A percentile compares a stretch with the other conserved stretches of the same genome.
These are phyloP conservation scores for Pisolithus albus DNA, from an alignment of 768 basidiomycete genomes.

Conservation along the genomic window DNA sequence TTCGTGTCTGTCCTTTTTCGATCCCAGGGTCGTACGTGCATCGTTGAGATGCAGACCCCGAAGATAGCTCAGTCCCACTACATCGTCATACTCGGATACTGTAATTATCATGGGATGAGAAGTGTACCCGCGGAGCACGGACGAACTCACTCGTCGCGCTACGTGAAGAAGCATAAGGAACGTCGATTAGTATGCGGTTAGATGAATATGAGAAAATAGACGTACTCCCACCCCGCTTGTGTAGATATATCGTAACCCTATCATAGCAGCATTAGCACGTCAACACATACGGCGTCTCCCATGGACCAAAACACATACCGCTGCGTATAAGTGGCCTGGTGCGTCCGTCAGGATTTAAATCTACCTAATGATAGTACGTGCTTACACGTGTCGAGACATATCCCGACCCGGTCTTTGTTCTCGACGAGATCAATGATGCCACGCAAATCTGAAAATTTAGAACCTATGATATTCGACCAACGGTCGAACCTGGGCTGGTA, in stretches of 20 bases:
- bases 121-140: too few species aligned
- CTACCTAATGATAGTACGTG: slow-evolving; percentile 8
- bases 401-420: slow-evolving; percentile 69
- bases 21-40: slow-evolving; percentile 56
- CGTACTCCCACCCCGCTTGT: slow-evolving; percentile 65
- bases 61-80: slow-evolving; percentile 67
- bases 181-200: not conserved
- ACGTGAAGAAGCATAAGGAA: not conserved
- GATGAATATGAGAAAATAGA: slow-evolving; percentile 3
- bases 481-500: slow-evolving; percentile 74
- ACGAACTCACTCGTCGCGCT: slow-evolving; percentile 23
- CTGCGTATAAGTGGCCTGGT: slow-evolving; percentile 71
- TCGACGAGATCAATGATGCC: slow-evolving; percentile 63
- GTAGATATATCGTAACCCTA: slow-evolving; percentile 81
- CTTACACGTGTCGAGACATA: slow-evolving; percentile 82
- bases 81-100: slow-evolving; percentile 62
- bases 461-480: slow-evolving; percentile 70
- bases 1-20: slow-evolving; percentile 74
- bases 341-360: not conserved
- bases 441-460: slow-evolving; percentile 58
- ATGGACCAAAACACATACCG: slow-evolving; percentile 46
- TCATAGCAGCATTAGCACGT: not conserved
- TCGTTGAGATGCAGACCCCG: slow-evolving; percentile 85
- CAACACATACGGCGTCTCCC: not conserved
- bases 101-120: not conserved